Evolutionary conservation across 2,329 filamentous ascomycete genomes (phyloP).

Genomic region (Aaosphaeria arxii): DNA sequence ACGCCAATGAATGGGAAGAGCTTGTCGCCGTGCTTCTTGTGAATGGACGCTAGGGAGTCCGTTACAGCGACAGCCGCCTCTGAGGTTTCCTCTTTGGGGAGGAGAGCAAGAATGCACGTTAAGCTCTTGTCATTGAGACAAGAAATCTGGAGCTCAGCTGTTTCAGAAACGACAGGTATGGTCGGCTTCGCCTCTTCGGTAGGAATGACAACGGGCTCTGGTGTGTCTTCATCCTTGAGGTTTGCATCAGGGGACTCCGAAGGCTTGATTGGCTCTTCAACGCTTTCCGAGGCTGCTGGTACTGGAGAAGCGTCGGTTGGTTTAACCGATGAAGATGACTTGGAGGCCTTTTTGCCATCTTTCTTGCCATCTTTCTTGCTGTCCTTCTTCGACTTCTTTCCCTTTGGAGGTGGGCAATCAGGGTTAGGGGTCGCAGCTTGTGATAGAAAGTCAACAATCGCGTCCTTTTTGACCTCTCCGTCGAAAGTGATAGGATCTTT

Average conservation of each 20-base stretch:
- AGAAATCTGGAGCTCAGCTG: constrained; percentile 62
- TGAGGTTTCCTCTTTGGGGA: constrained; percentile 42
- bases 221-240: constrained; percentile 42
- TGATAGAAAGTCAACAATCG: constrained; percentile 77
- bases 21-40: constrained; percentile 68
- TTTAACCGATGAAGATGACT: constrained; percentile 36
- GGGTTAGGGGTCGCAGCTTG: constrained; percentile 77
- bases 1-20: constrained; percentile 84
- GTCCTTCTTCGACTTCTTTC: constrained; percentile 42
- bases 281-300: constrained; percentile 49
- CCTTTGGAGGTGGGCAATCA: constrained; percentile 59
- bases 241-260: constrained; percentile 55
- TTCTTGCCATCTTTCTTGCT: background rate
- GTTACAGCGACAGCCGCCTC: constrained; percentile 49
- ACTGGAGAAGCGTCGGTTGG: constrained; percentile 40
- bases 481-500: constrained; percentile 70
- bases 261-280: constrained; percentile 48
- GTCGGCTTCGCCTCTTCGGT: constrained; percentile 55
- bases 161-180: constrained; percentile 63
- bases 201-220: constrained; percentile 51
- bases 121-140: constrained; percentile 75
- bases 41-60: constrained; percentile 66
- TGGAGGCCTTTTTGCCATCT: constrained; percentile 43
- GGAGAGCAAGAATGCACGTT: constrained; percentile 72
- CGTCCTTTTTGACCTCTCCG: constrained; percentile 81